phyloP scores from a whole-genome alignment of 31 red algal genomes.

The Odonthalia washingtoniensis region DNA sequence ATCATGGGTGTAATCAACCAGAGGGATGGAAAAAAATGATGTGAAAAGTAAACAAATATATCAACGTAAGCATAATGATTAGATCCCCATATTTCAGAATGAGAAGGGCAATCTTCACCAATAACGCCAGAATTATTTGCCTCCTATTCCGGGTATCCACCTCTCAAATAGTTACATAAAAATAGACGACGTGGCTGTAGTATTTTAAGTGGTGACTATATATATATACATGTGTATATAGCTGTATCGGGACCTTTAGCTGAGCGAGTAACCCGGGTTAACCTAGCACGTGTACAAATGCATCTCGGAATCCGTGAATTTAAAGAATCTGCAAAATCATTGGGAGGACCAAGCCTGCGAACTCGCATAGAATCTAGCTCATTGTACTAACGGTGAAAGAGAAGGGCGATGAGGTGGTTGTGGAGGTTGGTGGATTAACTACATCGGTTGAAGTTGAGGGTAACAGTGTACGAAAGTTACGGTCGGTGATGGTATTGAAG shows the following conservation, averaged over 20 bases:
- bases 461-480: no score
- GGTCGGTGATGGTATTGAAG: no score
- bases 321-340: constrained; percentile 44
- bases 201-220: constrained; percentile 45
- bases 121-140: constrained; percentile 43
- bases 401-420: no score
- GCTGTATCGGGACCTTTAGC: constrained; percentile 51
- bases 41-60: constrained; percentile 93
- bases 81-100: constrained; percentile 70
- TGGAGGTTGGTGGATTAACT: no score
- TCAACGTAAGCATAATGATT: constrained; percentile 92
- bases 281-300: constrained; percentile 68
- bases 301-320: constrained; percentile 51
- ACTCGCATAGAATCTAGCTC: constrained; percentile 40
- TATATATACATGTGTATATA: no score
- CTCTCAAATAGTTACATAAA: constrained; percentile 69
- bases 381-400: no score
- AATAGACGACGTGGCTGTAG: constrained; percentile 67
- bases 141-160: constrained; percentile 66
- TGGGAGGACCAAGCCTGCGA: constrained; percentile 38
- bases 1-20: constrained; percentile 74
- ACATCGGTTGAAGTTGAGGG: no score
- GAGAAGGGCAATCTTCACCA: constrained; percentile 50
- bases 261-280: constrained; percentile 54
- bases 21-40: constrained; percentile 75